Evolutionary conservation across 768 basidiomycete species (phyloP).

Genomic region (Hortiboletus campestris): DNA sequence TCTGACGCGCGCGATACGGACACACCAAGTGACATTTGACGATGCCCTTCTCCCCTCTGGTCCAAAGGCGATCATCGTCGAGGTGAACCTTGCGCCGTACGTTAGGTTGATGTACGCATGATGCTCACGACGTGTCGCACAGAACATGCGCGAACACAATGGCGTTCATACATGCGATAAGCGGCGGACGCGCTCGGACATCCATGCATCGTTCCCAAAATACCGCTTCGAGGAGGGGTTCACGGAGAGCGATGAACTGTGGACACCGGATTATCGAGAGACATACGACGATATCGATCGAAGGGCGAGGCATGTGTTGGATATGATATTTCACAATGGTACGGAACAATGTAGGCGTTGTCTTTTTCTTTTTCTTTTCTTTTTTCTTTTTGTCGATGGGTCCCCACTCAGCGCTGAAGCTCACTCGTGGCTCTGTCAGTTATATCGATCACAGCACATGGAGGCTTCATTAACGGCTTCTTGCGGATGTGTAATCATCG

Average conservation of each 20-base stretch:
- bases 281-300: constrained; percentile 32
- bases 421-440: constrained; percentile 35
- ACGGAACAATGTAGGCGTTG: constrained; percentile 42
- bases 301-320: constrained; percentile 53
- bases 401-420: neutral
- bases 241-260: constrained; percentile 60
- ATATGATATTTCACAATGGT: constrained; percentile 49
- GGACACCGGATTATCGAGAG: constrained; percentile 36
- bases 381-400: neutral
- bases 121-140: neutral
- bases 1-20: constrained; percentile 58
- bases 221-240: constrained; percentile 57
- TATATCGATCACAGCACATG: constrained; percentile 65
- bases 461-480: constrained; percentile 60
- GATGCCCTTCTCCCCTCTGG: constrained; percentile 29
- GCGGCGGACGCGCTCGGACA: constrained; percentile 49
- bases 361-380: neutral
- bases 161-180: constrained; percentile 75
- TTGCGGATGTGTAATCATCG: constrained; percentile 45
- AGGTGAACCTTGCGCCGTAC: constrained; percentile 38
- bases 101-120: neutral
- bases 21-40: constrained; percentile 52
- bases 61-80: constrained; percentile 46
- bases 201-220: constrained; percentile 38
- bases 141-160: constrained; percentile 66